Evolutionary conservation across 192 early-diverging fungal species (phyloP), one percentile per base, ranked within the genome.

Genomic region (Mortierella antarctica): DNA sequence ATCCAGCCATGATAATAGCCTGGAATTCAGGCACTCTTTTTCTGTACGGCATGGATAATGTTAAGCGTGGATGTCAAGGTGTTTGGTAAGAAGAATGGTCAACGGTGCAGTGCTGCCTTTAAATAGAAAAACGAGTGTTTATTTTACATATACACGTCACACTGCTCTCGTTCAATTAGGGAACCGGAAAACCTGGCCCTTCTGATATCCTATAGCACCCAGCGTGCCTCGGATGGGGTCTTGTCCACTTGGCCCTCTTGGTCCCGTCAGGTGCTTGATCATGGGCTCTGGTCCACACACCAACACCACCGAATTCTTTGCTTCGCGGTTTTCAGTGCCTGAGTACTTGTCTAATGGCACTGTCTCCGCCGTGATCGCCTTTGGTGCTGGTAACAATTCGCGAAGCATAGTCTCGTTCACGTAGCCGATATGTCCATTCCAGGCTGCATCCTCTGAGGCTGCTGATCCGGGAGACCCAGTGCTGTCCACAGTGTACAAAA

Each of bases 201-300:
- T 69, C 17, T 74, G 45, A 62, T 89, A 88, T 0, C 91, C 91
- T 56, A 89, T 83, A 6, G 76, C 78, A 9, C 72, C 82, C 42
- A 93, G 63, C 1, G 86, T 68, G 2, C 91, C 91, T 18, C 71
- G 73, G 17, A 93, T 82, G 14, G 84, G 86, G 9, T 91, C 91
- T 71, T 91, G 91, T 6, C 75, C 71, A 56, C 79, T 73, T 31
- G 83, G 78, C 21, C 88, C 89, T 50, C 85, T 67, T 9, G 76
- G 44, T 15, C 92, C 92, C 20, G 88, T 79, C 12, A 93, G 82
- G 49, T 84, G 76, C 15, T 76, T 72, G 56, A 93, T 45, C 92
- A 93, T 91, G 31, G 70, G 81, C 59, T 88, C 87, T 1, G 92
- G 92, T 11, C 92, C 92, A 64, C 89, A 91, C n/a, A 93, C 84